Evolutionary conservation across 306 rosid species (phyloP).

Genomic region (Mucuna pruriens): DNA sequence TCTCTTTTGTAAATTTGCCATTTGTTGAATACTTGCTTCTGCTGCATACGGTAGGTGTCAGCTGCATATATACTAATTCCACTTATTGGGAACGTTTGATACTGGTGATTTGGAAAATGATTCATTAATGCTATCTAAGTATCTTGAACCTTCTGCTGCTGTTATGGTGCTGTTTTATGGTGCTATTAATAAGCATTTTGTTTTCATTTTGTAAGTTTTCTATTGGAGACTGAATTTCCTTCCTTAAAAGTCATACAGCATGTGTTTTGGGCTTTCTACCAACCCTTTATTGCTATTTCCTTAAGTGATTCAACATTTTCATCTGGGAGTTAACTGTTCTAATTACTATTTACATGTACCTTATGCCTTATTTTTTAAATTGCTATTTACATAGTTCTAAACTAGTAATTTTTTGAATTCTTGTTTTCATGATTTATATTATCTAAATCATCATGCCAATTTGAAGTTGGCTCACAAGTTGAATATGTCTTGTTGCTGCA

Average conservation of each 20-base stretch:
- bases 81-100: too few species aligned
- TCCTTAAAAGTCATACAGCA: neutral
- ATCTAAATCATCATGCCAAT: conserved; percentile 1
- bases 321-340: neutral
- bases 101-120: neutral
- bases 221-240: neutral
- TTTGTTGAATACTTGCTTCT: too few species aligned
- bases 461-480: neutral
- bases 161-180: conserved; percentile 1
- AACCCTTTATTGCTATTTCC: conserved; percentile 1
- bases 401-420: neutral
- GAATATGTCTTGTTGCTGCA: conserved; percentile 16
- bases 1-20: too few species aligned
- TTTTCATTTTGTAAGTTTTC: neutral
- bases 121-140: too few species aligned
- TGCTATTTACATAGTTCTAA: neutral
- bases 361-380: neutral
- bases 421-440: conserved; percentile 3
- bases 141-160: too few species aligned
- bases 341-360: neutral
- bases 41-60: too few species aligned
- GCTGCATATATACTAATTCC: too few species aligned
- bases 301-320: neutral
- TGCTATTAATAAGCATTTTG: conserved; percentile 3
- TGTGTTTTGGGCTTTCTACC: neutral